Conservation (phyloP, 2,329 filamentous ascomycete species). For the Aspergillus aculeatus region DNA sequence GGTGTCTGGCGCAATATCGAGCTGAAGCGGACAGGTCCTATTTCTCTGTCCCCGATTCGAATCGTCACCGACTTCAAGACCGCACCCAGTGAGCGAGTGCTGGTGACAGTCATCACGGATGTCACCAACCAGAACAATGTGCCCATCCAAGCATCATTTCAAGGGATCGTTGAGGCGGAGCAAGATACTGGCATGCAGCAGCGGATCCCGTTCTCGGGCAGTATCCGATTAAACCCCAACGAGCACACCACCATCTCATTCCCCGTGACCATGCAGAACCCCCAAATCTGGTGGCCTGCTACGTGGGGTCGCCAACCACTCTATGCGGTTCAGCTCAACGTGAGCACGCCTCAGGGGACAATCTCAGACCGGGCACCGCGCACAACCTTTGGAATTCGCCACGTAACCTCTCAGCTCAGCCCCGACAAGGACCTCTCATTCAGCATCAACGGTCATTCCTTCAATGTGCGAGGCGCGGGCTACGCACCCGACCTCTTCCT, state of each 20-base stretch:
- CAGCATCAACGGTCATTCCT: slow-evolving; percentile 55
- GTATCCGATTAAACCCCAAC: slow-evolving; percentile 39
- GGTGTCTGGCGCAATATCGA: slow-evolving; percentile 62
- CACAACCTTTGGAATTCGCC: slow-evolving; percentile 54
- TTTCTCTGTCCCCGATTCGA: slow-evolving; percentile 46
- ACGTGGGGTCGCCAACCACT: slow-evolving; percentile 59
- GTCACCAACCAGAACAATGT: slow-evolving; percentile 35
- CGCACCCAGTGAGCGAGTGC: slow-evolving; percentile 36
- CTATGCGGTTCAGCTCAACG: slow-evolving; percentile 42
- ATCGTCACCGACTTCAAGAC: slow-evolving; percentile 46
- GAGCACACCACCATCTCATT: slow-evolving; percentile 44
- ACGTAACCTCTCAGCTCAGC: slow-evolving; percentile 55
- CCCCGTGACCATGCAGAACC: slow-evolving; percentile 40
- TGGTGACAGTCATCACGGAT: slow-evolving; percentile 33
- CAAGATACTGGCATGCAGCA: slow-evolving; percentile 12
- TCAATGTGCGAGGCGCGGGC: slow-evolving; percentile 61
- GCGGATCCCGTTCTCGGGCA: slow-evolving; percentile 27
- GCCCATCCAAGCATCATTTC: slow-evolving; percentile 19
- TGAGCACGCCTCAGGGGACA: slow-evolving; percentile 17
- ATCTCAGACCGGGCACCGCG: slow-evolving; percentile 37
- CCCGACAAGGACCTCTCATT: slow-evolving; percentile 56
- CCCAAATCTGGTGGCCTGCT: slow-evolving; percentile 62
- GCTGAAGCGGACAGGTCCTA: slow-evolving; percentile 55
- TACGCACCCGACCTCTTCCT: slow-evolving; percentile 63
- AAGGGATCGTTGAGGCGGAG: slow-evolving; percentile 20